phyloP scores from a whole-genome alignment of 2,329 filamentous ascomycete genomes.

The Pyricularia pennisetigena region DNA sequence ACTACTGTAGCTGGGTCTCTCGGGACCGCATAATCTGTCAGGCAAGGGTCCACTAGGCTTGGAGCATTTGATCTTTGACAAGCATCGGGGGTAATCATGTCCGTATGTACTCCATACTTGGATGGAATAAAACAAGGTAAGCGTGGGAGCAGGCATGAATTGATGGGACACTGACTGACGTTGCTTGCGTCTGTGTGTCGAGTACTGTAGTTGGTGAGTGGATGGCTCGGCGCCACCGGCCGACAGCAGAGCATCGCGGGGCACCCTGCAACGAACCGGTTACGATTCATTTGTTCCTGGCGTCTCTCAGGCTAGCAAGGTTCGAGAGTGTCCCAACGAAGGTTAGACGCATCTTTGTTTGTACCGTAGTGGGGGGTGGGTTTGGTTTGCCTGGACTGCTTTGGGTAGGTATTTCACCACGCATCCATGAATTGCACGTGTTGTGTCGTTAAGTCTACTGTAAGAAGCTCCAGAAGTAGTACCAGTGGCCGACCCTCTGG shows the following conservation, averaged over 20 bases:
- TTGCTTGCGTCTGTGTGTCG: background rate
- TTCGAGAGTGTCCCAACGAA: background rate
- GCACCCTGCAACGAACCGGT: background rate
- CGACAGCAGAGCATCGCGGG: background rate
- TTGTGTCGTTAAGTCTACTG: background rate
- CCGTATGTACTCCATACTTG: too few relatives aligned
- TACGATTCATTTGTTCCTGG: background rate
- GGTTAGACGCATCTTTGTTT: too few relatives aligned
- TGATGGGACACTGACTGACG: background rate
- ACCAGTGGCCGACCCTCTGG: too few relatives aligned
- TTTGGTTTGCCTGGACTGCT: background rate
- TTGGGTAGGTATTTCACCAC: background rate
- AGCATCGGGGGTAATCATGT: background rate
- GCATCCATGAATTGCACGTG: background rate
- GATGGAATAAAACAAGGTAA: background rate
- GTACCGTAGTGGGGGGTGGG: too few relatives aligned
- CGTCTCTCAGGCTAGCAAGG: background rate
- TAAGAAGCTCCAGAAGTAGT: background rate
- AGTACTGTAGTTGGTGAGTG: too few relatives aligned
- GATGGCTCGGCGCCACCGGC: background rate
- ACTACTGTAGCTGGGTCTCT: background rate
- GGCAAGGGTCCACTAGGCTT: background rate
- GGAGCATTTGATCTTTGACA: background rate
- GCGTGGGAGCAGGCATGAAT: background rate
- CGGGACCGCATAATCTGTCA: background rate